phyloP scores from a whole-genome alignment of 352 stramenopile species.

The Globisporangium lucens region DNA sequence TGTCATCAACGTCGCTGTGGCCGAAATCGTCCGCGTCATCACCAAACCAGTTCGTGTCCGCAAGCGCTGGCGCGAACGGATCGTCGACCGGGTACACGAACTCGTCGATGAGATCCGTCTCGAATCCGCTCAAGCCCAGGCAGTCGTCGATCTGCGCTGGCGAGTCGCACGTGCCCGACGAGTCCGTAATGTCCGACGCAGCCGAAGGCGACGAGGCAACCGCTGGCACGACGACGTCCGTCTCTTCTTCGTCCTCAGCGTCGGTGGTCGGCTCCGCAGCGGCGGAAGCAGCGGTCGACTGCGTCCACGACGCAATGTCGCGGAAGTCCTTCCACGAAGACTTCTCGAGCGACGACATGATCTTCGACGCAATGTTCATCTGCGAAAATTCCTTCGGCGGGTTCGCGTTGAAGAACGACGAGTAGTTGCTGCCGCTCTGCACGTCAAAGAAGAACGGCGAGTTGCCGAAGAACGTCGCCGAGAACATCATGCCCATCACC shows the following conservation, averaged over 20 bases:
- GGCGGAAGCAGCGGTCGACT: slow-evolving; percentile 25
- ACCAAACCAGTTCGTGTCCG: slow-evolving; percentile 67
- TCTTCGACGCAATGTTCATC: slow-evolving; percentile 83
- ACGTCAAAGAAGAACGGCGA: slow-evolving; percentile 68
- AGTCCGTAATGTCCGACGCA: slow-evolving; percentile 70
- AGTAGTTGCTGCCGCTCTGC: slow-evolving; percentile 71
- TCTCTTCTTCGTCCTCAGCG: slow-evolving; percentile 27
- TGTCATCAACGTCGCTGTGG: slow-evolving; percentile 50
- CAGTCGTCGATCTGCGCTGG: slow-evolving; percentile 48
- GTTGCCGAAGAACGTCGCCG: slow-evolving; percentile 81
- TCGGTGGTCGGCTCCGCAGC: slow-evolving; percentile 31
- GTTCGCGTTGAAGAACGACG: slow-evolving; percentile 77
- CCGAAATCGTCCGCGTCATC: slow-evolving; percentile 55
- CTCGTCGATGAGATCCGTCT: slow-evolving; percentile 73
- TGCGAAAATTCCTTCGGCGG: slow-evolving; percentile 77
- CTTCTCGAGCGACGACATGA: slow-evolving; percentile 84
- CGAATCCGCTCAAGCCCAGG: slow-evolving; percentile 39
- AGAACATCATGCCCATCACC: slow-evolving; percentile 89
- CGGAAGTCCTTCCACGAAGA: slow-evolving; percentile 88
- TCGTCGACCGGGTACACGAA: slow-evolving; percentile 84
- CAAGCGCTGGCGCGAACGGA: slow-evolving; percentile 51
- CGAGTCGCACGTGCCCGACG: slow-evolving; percentile 49
- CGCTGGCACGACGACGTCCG: slow-evolving; percentile 19
- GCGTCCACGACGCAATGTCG: slow-evolving; percentile 71
- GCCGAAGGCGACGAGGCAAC: slow-evolving; percentile 45